These are phyloP conservation scores for Nitzschia inconspicua DNA, from an alignment of 108 stramenopile species.

Conservation along the genomic window DNA sequence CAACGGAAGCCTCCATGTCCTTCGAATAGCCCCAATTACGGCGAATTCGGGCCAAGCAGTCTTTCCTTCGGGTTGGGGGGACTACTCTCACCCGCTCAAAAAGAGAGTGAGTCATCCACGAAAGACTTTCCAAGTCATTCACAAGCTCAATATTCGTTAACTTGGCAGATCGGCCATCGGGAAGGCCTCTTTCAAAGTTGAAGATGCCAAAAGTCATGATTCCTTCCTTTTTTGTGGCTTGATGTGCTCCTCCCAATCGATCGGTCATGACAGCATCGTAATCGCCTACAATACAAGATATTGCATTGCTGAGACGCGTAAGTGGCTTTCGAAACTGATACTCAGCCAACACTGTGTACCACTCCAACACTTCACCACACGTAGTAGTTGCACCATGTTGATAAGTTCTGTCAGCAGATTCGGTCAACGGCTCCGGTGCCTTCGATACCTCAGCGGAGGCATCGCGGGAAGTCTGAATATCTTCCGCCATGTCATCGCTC, in stretches of 20 bases:
- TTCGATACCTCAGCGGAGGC: neutral
- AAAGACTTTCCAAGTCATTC: conserved; percentile 24
- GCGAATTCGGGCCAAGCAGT: conserved; percentile 1
- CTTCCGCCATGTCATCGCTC: conserved; percentile 3
- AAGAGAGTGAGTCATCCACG: conserved; percentile 29
- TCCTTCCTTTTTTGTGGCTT: neutral
- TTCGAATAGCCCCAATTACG: conserved; percentile 22
- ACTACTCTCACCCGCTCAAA: conserved; percentile 6
- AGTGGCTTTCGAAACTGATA: conserved; percentile 66
- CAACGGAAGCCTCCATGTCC: conserved; percentile 28
- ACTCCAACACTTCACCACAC: conserved; percentile 36
- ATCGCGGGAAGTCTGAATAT: neutral
- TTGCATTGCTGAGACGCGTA: conserved; percentile 68
- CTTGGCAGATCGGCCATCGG: neutral
- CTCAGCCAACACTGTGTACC: conserved; percentile 64
- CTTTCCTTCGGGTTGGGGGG: neutral
- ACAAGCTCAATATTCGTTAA: conserved; percentile 4
- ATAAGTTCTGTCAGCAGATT: neutral
- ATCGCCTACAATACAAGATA: conserved; percentile 64
- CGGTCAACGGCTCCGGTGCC: neutral
- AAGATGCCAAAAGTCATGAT: conserved; percentile 39
- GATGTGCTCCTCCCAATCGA: neutral
- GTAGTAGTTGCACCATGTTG: conserved; percentile 17
- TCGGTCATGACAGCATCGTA: conserved; percentile 57
- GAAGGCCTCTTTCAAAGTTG: conserved; percentile 15